Evolutionary conservation across 2,329 filamentous ascomycete species (phyloP).

Genomic region (Alternaria metachromatica): DNA sequence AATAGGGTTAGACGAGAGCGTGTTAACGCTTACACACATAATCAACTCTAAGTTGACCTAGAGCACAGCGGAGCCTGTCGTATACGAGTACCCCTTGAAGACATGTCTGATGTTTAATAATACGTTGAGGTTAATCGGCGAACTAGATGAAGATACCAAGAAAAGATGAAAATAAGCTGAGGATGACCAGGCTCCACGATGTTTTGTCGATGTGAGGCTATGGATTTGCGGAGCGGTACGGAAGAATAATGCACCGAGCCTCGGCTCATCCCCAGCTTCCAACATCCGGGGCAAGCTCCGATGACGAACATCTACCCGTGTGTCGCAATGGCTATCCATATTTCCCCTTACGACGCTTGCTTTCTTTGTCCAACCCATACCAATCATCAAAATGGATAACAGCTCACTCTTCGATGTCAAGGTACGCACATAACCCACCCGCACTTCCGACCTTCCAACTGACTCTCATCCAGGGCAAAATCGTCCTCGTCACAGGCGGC

Average conservation of each 20-base stretch:
- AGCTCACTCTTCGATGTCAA: slow-evolving; percentile 47
- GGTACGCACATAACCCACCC: slow-evolving; percentile 16
- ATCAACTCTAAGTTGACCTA: neutral
- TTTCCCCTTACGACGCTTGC: neutral
- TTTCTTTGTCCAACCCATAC: neutral
- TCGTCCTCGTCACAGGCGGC: slow-evolving; percentile 56
- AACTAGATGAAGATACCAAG: neutral
- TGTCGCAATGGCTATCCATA: slow-evolving; percentile 7
- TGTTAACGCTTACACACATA: neutral
- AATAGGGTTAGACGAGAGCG: neutral
- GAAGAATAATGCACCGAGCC: slow-evolving; percentile 23
- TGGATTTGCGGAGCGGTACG: neutral
- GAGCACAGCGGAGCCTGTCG: neutral
- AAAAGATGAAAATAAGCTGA: neutral
- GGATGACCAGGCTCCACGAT: neutral
- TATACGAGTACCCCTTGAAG: neutral
- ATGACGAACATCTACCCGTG: slow-evolving; percentile 7
- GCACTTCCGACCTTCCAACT: neutral
- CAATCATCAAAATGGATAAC: slow-evolving; percentile 41
- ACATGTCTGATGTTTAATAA: neutral
- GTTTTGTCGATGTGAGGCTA: neutral
- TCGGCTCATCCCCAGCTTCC: slow-evolving; percentile 36
- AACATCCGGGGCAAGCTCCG: slow-evolving; percentile 11
- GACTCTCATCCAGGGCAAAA: slow-evolving; percentile 43
- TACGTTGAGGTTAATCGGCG: neutral